phyloP scores from a whole-genome alignment of 164 flowering plant species.

The Houttuynia cordata region DNA sequence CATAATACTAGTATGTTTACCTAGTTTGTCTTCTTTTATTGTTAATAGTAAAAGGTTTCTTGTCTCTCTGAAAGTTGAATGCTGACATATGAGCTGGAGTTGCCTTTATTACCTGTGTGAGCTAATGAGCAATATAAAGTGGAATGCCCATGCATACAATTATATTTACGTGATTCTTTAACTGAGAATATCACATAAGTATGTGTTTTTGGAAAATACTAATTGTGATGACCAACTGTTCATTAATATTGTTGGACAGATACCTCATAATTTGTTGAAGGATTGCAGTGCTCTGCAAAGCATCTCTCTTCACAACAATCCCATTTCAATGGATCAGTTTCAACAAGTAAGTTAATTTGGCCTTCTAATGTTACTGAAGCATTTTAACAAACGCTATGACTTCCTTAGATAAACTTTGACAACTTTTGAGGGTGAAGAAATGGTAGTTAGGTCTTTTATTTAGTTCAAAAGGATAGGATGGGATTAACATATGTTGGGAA shows the following conservation, averaged over 20 bases:
- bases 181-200: too few species aligned
- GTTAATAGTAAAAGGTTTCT: too few species aligned
- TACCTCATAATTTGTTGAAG: slow-evolving; percentile 62
- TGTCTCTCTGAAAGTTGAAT: too few species aligned
- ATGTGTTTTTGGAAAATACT: too few species aligned
- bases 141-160: too few species aligned
- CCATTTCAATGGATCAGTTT: slow-evolving; percentile 88
- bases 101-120: too few species aligned
- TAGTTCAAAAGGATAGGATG: background rate
- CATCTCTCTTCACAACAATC: slow-evolving; percentile 80
- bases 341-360: slow-evolving; percentile 41
- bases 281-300: slow-evolving; percentile 83
- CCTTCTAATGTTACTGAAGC: background rate
- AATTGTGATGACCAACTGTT: background rate
- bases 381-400: background rate
- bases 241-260: slow-evolving; percentile 28
- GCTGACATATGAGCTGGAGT: too few species aligned
- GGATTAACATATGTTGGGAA: background rate
- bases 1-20: too few species aligned
- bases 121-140: too few species aligned
- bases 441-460: background rate
- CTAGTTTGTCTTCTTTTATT: too few species aligned
- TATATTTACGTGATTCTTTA: too few species aligned
- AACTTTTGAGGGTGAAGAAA: background rate
- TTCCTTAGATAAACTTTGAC: background rate